Conservation (phyloP, 805 yeast species). For the Kodamaea hsintzibuensis region DNA sequence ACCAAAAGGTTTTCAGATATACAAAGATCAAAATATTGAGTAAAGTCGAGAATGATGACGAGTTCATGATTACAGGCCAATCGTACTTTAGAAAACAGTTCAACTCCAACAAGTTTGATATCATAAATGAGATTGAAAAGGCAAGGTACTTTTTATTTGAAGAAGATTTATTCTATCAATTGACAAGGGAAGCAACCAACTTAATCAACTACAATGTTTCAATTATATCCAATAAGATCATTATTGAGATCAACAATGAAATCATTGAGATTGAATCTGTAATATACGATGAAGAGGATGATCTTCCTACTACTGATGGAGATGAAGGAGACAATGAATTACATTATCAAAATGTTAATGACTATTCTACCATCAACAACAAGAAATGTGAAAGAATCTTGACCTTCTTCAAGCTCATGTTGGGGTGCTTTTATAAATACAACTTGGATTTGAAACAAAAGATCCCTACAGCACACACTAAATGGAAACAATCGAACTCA, state of each 20-base stretch:
- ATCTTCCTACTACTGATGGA: constrained; percentile 27
- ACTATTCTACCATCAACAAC: constrained; percentile 32
- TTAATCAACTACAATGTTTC: constrained; percentile 70
- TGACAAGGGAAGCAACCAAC: constrained; percentile 72
- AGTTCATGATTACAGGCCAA: constrained; percentile 59
- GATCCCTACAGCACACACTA: constrained; percentile 49
- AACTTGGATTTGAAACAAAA: constrained; percentile 43
- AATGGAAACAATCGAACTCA: constrained; percentile 44
- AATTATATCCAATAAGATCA: constrained; percentile 62
- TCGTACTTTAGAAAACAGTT: constrained; percentile 35
- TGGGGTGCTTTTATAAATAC: constrained; percentile 57
- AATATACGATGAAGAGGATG: constrained; percentile 34
- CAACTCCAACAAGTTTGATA: constrained; percentile 18
- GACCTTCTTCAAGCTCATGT: constrained; percentile 55
- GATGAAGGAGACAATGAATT: constrained; percentile 30
- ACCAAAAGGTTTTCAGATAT: constrained; percentile 43
- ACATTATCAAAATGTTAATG: constrained; percentile 30
- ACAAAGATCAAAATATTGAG: constrained; percentile 61
- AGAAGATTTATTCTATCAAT: constrained; percentile 79
- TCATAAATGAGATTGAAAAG: constrained; percentile 56
- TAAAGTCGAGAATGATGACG: constrained; percentile 46
- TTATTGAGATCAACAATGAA: constrained; percentile 64
- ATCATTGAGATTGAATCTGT: constrained; percentile 71
- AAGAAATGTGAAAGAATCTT: constrained; percentile 55
- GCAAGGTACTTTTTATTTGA: constrained; percentile 82